Conservation (phyloP, 345 rosid species). For the Rhizophora apiculata region DNA sequence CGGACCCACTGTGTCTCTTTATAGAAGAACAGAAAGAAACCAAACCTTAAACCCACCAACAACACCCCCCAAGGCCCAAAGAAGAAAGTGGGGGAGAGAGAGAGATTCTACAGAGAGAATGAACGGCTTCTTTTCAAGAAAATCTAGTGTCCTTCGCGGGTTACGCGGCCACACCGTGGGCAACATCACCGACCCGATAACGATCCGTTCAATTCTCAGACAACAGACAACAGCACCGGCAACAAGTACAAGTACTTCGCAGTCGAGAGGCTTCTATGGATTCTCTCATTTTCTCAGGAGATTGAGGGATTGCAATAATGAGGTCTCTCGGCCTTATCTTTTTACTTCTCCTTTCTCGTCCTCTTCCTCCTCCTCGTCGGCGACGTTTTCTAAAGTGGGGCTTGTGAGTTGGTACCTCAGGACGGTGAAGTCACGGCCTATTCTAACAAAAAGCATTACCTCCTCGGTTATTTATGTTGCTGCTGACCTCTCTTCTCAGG, state of each 20-base stretch:
- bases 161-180: conserved; percentile 19
- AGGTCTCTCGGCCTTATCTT: conserved; percentile 20
- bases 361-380: conserved; percentile 27
- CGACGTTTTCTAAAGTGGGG: conserved; percentile 35
- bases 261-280: conserved; percentile 44
- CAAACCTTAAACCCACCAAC: background rate
- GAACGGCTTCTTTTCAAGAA: conserved; percentile 41
- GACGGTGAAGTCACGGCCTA: conserved; percentile 80
- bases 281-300: conserved; percentile 35
- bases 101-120: conserved; percentile 1
- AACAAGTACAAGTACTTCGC: background rate
- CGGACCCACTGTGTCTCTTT: background rate
- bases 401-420: conserved; percentile 79
- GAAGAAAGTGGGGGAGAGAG: too few relatives aligned
- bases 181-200: conserved; percentile 24
- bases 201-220: conserved; percentile 13
- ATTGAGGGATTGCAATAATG: conserved; percentile 17
- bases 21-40: background rate
- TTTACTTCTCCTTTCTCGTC: conserved; percentile 32
- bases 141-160: conserved; percentile 29
- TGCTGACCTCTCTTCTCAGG: conserved; percentile 96
- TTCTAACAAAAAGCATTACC: conserved; percentile 74
- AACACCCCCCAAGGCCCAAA: background rate
- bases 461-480: conserved; percentile 67
- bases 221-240: conserved; percentile 13